Conservation (phyloP, 495 filamentous ascomycete species). For the Xylaria venustula region DNA sequence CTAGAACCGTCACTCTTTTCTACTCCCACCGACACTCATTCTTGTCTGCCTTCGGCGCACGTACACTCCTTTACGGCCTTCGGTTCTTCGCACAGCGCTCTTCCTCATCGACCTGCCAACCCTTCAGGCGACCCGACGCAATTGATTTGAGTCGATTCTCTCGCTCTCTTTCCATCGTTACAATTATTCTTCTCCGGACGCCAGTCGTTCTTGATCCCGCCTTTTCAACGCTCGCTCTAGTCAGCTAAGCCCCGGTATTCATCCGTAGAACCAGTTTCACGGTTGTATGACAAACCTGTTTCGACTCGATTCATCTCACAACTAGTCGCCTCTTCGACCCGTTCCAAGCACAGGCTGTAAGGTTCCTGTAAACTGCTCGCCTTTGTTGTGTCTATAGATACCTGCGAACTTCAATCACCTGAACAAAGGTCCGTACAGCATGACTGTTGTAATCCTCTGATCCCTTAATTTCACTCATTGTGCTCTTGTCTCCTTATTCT, state of each 20-base stretch:
- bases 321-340: not conserved
- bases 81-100: slow-evolving; percentile 21
- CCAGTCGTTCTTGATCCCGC: slow-evolving; percentile 27
- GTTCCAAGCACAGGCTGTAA: not conserved
- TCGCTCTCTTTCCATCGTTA: slow-evolving; percentile 25
- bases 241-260: slow-evolving; percentile 18
- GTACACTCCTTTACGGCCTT: slow-evolving; percentile 42
- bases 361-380: not conserved
- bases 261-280: slow-evolving; percentile 14
- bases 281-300: slow-evolving; percentile 32
- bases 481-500: not conserved
- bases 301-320: slow-evolving; percentile 5
- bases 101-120: slow-evolving; percentile 11
- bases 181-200: slow-evolving; percentile 36
- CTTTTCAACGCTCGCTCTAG: slow-evolving; percentile 16
- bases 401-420: not conserved
- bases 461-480: not conserved
- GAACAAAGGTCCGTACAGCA: slow-evolving; percentile 8
- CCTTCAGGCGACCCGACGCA: slow-evolving; percentile 11
- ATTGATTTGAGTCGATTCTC: slow-evolving; percentile 22
- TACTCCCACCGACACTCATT: slow-evolving; percentile 30
- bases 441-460: not conserved
- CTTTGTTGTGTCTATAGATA: not conserved
- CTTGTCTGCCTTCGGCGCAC: slow-evolving; percentile 24
- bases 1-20: slow-evolving; percentile 18